Percentiles rank a stretch among this genome's conserved stretches.
phyloP scores from a whole-genome alignment of 169 alveolate species.

The Eimeria sp. region DNA sequence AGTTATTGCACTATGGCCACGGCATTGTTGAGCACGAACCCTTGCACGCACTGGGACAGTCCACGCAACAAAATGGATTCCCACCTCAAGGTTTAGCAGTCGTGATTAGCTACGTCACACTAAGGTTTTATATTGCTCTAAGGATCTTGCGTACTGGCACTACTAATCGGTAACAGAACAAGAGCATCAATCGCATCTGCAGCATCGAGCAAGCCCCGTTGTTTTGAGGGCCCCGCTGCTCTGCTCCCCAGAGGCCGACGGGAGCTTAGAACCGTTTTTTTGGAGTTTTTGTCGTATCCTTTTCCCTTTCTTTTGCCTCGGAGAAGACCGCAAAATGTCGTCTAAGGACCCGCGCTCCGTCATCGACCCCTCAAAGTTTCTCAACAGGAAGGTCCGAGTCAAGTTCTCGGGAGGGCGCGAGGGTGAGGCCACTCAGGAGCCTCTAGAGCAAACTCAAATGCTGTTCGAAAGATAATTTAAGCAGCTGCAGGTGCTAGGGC shows the following conservation, averaged over 20 bases:
- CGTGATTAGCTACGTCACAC: not conserved
- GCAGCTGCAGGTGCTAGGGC: not conserved
- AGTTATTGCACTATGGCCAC: not conserved
- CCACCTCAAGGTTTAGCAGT: not conserved
- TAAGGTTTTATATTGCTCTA: not conserved
- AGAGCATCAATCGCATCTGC: not conserved
- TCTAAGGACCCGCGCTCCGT: conserved; percentile 91
- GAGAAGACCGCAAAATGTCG: conserved; percentile 43
- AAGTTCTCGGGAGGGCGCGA: conserved; percentile 94
- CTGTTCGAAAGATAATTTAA: not conserved
- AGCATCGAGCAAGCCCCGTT: conserved; percentile 30
- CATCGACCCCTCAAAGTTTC: conserved; percentile 89
- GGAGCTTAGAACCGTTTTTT: not conserved
- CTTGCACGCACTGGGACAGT: not conserved
- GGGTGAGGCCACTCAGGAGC: conserved; percentile 85
- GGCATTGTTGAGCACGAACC: not conserved
- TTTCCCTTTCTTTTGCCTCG: not conserved
- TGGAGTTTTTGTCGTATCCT: not conserved
- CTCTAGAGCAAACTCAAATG: not conserved
- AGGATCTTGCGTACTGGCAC: not conserved
- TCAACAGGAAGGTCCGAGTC: conserved; percentile 92
- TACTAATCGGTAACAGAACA: not conserved
- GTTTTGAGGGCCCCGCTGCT: not conserved
- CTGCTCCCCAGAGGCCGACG: not conserved
- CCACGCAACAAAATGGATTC: not conserved